phyloP scores from a whole-genome alignment of 1,284 basidiomycete species.

The Puccinia triticina region DNA sequence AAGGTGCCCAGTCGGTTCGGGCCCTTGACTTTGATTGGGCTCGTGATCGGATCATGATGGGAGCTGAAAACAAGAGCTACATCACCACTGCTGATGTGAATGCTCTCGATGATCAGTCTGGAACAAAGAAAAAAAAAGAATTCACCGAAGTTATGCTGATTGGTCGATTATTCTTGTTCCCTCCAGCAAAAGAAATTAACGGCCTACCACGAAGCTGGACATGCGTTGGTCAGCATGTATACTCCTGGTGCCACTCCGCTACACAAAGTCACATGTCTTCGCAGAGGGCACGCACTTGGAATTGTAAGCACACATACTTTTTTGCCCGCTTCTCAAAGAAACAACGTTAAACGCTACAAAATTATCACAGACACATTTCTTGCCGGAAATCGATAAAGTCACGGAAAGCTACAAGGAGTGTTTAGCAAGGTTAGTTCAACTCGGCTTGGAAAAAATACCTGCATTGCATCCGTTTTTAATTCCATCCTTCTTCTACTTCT shows the following conservation, averaged over 20 bases:
- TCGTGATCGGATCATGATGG: constrained; percentile 89
- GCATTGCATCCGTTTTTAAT: constrained; percentile 64
- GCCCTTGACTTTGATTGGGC: constrained; percentile 92
- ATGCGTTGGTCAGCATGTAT: constrained; percentile 85
- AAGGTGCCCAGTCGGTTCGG: constrained; percentile 72
- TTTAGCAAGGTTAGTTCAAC: constrained; percentile 32
- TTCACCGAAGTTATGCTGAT: background rate
- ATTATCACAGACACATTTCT: constrained; percentile 68
- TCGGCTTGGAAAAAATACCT: constrained; percentile 54
- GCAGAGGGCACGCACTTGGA: constrained; percentile 86
- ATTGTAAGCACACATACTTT: constrained; percentile 66
- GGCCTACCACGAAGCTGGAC: constrained; percentile 94
- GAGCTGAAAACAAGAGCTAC: constrained; percentile 83
- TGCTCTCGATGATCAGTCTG: constrained; percentile 59
- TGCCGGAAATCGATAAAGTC: constrained; percentile 76
- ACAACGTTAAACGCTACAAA: too few species aligned
- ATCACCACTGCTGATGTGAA: constrained; percentile 83
- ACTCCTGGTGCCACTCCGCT: constrained; percentile 90
- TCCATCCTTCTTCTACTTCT: background rate
- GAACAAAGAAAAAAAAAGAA: background rate
- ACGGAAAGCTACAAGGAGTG: constrained; percentile 54
- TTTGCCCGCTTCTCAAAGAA: background rate
- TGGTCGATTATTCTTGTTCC: background rate
- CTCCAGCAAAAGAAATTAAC: constrained; percentile 64
- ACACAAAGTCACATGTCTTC: constrained; percentile 94